These are phyloP conservation scores for Colletotrichum liaoningense DNA, from an alignment of 2,329 filamentous ascomycete species.

Conservation along the genomic window DNA sequence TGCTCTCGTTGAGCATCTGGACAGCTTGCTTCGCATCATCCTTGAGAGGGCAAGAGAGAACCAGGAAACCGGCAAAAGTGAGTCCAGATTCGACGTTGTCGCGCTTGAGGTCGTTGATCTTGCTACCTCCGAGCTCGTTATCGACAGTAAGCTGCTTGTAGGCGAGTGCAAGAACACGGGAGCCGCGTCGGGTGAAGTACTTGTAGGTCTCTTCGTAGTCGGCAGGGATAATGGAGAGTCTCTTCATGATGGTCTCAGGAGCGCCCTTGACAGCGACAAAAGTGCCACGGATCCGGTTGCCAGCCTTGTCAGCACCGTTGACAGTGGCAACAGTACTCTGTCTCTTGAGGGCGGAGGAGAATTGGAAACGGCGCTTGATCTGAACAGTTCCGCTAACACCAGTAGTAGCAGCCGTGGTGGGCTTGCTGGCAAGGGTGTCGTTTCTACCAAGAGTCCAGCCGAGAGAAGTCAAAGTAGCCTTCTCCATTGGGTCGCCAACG, in stretches of 20 bases:
- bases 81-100: constrained; percentile 90
- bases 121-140: constrained; percentile 82
- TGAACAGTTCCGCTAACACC: constrained; percentile 82
- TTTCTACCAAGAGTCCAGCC: constrained; percentile 95
- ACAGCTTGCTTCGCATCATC: constrained; percentile 95
- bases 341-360: constrained; percentile 94
- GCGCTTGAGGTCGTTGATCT: constrained; percentile 93
- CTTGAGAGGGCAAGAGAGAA: constrained; percentile 95
- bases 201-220: constrained; percentile 99
- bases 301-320: constrained; percentile 77
- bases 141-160: constrained; percentile 92
- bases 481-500: constrained; percentile 99
- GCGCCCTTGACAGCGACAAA: constrained; percentile 97
- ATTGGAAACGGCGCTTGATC: constrained; percentile 96
- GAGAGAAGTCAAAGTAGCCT: constrained; percentile 88
- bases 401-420: constrained; percentile 54
- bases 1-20: constrained; percentile 98
- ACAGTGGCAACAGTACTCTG: constrained; percentile 95
- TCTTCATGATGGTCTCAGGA: constrained; percentile 95
- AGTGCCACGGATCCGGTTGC: constrained; percentile 82
- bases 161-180: constrained; percentile 90
- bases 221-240: constrained; percentile 83
- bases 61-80: constrained; percentile 93
- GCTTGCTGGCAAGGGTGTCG: constrained; percentile 81
- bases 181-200: constrained; percentile 95